Evolutionary conservation across 164 flowering plant species (phyloP).

Genomic region (Magnolia sinica): DNA sequence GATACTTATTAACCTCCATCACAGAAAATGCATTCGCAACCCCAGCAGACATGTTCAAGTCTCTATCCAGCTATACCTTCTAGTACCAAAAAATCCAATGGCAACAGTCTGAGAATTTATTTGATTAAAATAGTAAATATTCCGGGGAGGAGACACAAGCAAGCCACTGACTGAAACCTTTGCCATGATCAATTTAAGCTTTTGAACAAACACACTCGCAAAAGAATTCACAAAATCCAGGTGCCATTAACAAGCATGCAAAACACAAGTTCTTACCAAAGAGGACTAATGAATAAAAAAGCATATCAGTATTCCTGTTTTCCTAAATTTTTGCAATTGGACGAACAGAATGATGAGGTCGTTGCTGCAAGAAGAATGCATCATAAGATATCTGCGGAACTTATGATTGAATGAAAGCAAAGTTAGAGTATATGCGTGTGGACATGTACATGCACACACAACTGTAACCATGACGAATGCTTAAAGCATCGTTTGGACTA

Average conservation of each 20-base stretch:
- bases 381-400: too few species aligned
- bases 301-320: slow-evolving; percentile 57
- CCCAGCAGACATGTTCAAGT: not conserved
- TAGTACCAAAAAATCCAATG: not conserved
- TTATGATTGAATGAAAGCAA: too few species aligned
- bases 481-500: too few species aligned
- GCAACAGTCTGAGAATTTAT: not conserved
- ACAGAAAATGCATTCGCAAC: not conserved
- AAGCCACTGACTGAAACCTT: not conserved
- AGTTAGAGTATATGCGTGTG: too few species aligned
- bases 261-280: not conserved
- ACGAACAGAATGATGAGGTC: slow-evolving; percentile 65
- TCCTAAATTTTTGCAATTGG: slow-evolving; percentile 95
- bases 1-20: not conserved
- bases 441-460: too few species aligned
- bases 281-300: not conserved
- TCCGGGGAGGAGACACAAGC: too few species aligned
- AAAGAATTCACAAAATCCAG: not conserved
- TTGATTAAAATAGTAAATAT: too few species aligned
- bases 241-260: not conserved
- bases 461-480: too few species aligned
- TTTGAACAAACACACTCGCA: not conserved
- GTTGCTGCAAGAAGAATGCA: too few species aligned
- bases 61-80: not conserved
- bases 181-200: not conserved